These are phyloP conservation scores for Bipolaris zeicola DNA, from an alignment of 2,329 filamentous ascomycete genomes.

Conservation along the genomic window DNA sequence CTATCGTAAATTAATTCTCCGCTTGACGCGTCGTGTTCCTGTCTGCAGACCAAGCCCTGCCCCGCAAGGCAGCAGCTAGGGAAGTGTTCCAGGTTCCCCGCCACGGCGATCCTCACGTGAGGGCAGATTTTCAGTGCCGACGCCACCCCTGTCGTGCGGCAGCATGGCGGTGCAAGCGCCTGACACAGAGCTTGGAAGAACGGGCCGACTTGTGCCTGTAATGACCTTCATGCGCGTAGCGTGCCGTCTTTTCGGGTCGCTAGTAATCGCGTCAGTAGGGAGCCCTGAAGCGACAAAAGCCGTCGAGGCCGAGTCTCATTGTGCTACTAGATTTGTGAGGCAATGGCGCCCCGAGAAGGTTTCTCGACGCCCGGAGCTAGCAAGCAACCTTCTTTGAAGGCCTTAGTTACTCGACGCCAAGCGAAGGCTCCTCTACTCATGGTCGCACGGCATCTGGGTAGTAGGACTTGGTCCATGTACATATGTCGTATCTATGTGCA, in stretches of 20 bases:
- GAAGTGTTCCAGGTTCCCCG: conserved; percentile 6
- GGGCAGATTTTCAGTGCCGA: not conserved
- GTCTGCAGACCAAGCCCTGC: conserved; percentile 16
- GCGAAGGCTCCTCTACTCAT: not conserved
- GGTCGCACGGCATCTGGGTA: conserved; percentile 8
- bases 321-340: conserved; percentile 6
- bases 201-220: conserved; percentile 23
- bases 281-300: conserved; percentile 10
- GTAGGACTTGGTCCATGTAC: conserved; percentile 2
- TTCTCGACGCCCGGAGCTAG: not conserved
- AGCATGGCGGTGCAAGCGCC: conserved; percentile 12
- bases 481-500: conserved; percentile 3
- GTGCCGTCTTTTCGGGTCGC: conserved; percentile 12
- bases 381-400: conserved; percentile 1
- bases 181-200: conserved; percentile 17
- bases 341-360: conserved; percentile 4
- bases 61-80: conserved; percentile 13
- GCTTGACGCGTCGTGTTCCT: conserved; percentile 24
- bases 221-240: conserved; percentile 14
- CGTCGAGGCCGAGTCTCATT: conserved; percentile 3
- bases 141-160: conserved; percentile 7
- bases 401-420: conserved; percentile 5
- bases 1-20: not conserved
- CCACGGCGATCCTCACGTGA: conserved; percentile 20
- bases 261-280: conserved; percentile 4